Percentiles rank a stretch among this genome's conserved stretches.
Conservation (phyloP, 768 basidiomycete species). For the Boletus rubescentipes region DNA sequence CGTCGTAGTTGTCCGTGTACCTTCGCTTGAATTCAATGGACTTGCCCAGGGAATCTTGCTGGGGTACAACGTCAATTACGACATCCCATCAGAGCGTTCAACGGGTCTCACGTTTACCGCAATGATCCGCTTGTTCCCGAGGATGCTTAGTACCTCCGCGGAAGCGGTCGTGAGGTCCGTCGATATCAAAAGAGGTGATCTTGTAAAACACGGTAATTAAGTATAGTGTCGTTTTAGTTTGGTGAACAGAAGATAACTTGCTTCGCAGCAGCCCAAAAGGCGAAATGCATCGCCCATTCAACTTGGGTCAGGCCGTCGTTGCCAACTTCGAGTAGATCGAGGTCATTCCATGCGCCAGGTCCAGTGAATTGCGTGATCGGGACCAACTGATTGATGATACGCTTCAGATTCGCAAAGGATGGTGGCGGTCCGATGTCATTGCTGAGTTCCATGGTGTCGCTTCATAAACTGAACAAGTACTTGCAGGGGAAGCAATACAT, state of each 20-base stretch:
- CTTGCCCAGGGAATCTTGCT: constrained; percentile 14
- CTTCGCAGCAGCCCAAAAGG: constrained; percentile 16
- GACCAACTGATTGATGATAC: constrained; percentile 30
- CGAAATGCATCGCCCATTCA: constrained; percentile 13
- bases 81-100: neutral
- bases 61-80: neutral
- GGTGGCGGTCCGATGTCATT: constrained; percentile 12
- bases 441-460: neutral
- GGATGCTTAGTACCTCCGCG: neutral
- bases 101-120: constrained; percentile 2
- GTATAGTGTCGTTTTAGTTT: neutral
- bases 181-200: constrained; percentile 15
- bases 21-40: constrained; percentile 8
- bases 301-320: constrained; percentile 40
- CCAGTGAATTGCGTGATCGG: constrained; percentile 50
- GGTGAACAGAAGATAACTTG: neutral
- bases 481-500: constrained; percentile 6
- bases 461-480: neutral
- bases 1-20: constrained; percentile 10
- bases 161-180: constrained; percentile 5
- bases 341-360: constrained; percentile 48
- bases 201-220: neutral
- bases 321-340: constrained; percentile 55
- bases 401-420: constrained; percentile 11
- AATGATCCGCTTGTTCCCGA: constrained; percentile 8